Percentiles rank a stretch among this genome's conserved stretches.
Conservation (phyloP, 176 grass and related monocot species). For the Aegilops bicornis region DNA sequence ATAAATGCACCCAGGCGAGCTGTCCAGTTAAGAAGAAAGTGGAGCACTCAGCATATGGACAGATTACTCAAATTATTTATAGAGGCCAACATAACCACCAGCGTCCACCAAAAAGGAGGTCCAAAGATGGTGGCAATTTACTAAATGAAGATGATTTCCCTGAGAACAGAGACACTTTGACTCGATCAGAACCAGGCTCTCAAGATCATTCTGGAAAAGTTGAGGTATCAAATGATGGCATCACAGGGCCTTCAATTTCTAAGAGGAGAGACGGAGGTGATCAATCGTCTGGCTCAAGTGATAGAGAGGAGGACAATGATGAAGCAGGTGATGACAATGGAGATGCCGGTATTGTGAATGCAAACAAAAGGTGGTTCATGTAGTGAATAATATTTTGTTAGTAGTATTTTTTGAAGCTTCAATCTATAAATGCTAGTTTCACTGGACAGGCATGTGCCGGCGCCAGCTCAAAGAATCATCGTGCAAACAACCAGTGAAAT, state of each 20-base stretch:
- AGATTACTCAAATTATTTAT: constrained; percentile 72
- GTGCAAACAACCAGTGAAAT: constrained; percentile 91
- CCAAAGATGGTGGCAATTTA: constrained; percentile 52
- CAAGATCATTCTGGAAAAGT: constrained; percentile 46
- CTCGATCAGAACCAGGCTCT: constrained; percentile 42
- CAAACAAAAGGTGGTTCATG: constrained; percentile 67
- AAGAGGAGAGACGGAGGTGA: constrained; percentile 49
- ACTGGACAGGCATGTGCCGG: constrained; percentile 41
- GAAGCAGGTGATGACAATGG: constrained; percentile 24
- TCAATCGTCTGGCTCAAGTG: constrained; percentile 59
- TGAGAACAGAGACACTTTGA: constrained; percentile 42
- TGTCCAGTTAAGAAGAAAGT: constrained; percentile 84
- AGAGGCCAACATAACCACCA: constrained; percentile 66
- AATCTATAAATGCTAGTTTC: constrained; percentile 33
- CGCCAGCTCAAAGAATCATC: constrained; percentile 78
- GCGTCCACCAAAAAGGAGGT: constrained; percentile 56
- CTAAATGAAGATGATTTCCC: constrained; percentile 42
- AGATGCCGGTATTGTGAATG: constrained; percentile 28
- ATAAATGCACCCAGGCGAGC: constrained; percentile 55
- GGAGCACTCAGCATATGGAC: constrained; percentile 54
- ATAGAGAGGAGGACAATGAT: constrained; percentile 54
- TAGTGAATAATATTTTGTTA: background rate
- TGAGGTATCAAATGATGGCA: constrained; percentile 50
- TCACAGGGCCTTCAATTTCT: background rate
- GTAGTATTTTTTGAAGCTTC: background rate